Evolutionary conservation across 1,139 yeast species (phyloP), one percentile per base, ranked within the genome.

Genomic region (Candida gigantensis): DNA sequence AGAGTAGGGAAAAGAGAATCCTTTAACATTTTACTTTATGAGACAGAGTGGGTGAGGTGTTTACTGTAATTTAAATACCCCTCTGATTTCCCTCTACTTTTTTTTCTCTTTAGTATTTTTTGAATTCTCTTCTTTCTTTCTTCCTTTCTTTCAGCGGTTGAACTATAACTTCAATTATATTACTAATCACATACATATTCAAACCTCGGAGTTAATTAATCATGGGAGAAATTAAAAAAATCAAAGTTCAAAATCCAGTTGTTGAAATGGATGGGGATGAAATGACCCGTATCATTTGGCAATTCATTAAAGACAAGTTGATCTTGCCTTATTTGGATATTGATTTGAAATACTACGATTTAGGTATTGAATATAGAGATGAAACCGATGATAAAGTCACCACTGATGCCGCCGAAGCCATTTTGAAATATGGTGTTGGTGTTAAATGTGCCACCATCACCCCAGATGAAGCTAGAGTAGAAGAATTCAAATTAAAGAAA

Each of bases 241-340:
- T 90, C 64, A 75, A 79, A 53, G 97, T 90, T 43, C 77, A 79
- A 62, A 84, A 78, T 55, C 97, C 97, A 55, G 73, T 90, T 51
- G 97, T 90, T 49, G 97, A 90, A 61, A 76, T 90, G 77, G 97
- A 90, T 56, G 97, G 97, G 52, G 97, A 90, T 62, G 97, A 90
- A 66, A 86, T 81, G 92, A 88, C 95, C 57, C 77, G 95, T 60
- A 86, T 88, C 58, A 88, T 88, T 67, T 88, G 96, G 96, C 75
- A 84, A 52, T 72, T 79, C 57, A 88, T 88, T 67, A 84, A 83
- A 67, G 83, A 79, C 48, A 81, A 85, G 66, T 77, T 90, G 57
- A 82, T 90, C 60, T 69, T 74, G 42, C 97, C 97, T 26, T 87
- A 82, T 65, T 69, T 90, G 53, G 87, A 90, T 53, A 74, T 90